These are phyloP conservation scores for Pseudoscleropodium purum DNA, from an alignment of 225 moss, liverwort and hornwort species.

Conservation along the genomic window DNA sequence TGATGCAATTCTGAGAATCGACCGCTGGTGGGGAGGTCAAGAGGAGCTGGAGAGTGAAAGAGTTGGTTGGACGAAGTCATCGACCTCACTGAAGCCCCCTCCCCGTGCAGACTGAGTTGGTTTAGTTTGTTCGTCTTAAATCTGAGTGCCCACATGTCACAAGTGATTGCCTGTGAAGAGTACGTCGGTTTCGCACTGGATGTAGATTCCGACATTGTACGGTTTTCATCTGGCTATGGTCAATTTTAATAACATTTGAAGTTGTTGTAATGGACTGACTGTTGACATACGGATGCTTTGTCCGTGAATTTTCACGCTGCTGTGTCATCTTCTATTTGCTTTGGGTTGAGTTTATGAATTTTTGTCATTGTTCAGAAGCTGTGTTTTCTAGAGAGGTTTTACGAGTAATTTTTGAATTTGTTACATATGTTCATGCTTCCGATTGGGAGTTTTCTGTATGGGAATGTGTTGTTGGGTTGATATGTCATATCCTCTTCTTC, in stretches of 20 bases:
- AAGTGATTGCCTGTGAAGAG: background rate
- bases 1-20: background rate
- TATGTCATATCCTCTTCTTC: background rate
- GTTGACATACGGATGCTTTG: background rate
- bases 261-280: background rate
- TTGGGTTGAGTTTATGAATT: background rate
- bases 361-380: too few species aligned
- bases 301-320: background rate
- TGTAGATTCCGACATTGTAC: background rate
- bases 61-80: background rate
- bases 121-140: background rate
- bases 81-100: background rate
- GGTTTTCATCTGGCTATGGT: background rate
- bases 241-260: too few species aligned
- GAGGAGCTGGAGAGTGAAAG: background rate
- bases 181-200: too few species aligned
- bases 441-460: background rate
- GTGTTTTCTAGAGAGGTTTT: background rate
- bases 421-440: background rate
- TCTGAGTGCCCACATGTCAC: background rate
- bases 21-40: background rate
- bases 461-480: background rate
- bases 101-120: background rate
- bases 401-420: background rate
- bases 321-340: background rate